These are phyloP conservation scores for Apiospora koreana DNA, from an alignment of 2,329 filamentous ascomycete species.

Conservation along the genomic window DNA sequence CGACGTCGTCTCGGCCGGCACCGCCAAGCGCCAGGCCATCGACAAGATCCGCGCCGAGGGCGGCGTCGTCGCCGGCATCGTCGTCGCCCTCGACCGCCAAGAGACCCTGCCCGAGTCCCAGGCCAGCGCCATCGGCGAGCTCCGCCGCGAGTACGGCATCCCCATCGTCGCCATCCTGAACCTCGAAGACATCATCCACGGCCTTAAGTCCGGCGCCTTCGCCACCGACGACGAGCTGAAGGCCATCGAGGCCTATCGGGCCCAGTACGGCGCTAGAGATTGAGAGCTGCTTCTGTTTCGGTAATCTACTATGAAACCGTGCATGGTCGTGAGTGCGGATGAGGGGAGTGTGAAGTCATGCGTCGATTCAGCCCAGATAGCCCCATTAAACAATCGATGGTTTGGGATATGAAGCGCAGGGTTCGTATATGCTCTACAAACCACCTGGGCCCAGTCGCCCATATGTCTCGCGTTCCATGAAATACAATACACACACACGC, in stretches of 20 bases:
- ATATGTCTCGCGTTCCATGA: neutral
- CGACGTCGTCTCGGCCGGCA: conserved; percentile 95
- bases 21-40: conserved; percentile 90
- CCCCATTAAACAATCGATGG: neutral
- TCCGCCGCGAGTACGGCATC: conserved; percentile 79
- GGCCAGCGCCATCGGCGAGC: conserved; percentile 80
- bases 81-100: conserved; percentile 85
- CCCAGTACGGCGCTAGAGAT: conserved; percentile 56
- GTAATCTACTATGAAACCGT: neutral
- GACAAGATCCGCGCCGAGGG: conserved; percentile 85
- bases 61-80: conserved; percentile 80
- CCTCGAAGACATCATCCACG: conserved; percentile 78
- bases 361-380: neutral
- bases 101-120: conserved; percentile 73
- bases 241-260: conserved; percentile 73
- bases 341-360: neutral
- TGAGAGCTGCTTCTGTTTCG: neutral
- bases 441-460: neutral
- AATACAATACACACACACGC: too few species aligned
- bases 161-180: conserved; percentile 83
- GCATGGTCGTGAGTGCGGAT: neutral
- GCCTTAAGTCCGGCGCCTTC: conserved; percentile 56
- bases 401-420: neutral
- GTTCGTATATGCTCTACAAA: neutral
- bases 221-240: conserved; percentile 64